Base-by-base conservation (phyloP, 495 filamentous ascomycete genomes). In the Chaetomium fimeti region DNA sequence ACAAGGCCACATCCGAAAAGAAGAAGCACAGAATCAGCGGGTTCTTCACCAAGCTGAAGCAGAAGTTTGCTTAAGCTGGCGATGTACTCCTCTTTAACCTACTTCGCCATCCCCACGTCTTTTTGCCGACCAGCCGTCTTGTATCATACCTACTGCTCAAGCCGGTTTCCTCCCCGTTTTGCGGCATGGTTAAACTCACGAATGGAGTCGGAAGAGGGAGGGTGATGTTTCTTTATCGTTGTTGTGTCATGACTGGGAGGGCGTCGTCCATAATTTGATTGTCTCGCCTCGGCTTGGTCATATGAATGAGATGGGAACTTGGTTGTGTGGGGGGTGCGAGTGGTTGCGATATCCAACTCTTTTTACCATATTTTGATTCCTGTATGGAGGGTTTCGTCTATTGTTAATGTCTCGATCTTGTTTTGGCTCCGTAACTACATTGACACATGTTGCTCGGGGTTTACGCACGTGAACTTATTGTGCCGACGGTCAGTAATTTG, bases 21-120 rank as follows among this genome's bases (percentile, higher is more conserved):
- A 85, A 83, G 82, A 88, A 83, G 80, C 80, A 83, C 74, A 83
- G 87, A 71, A 68, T 86, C 60, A 81, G 74, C 58, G 77, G 80
- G 66, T 76, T 89, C 63, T 82, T 88, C 61, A 79, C 77, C 66
- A 84, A 81, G 72, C 58, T 89, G 52, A 87, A 85, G 79, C 79
- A 80, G 57, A 87, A 81, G 76, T 69, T 87, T 32, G 65, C 71
- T 48, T 63, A 27, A 45, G 60, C 64, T 75, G 75, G 69, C 64
- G 72, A 43, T 18, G 8, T 5, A 15, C 16, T 28, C 22, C 5
- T 24, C 53, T 74, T 73, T 66, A 60, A 62, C 11, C 66, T 48
- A 54, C 32, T 32, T 57, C 54, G 32, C 36, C 42, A 16, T 40
- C 25, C n/a, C 40, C 40, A 11, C 36, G 12, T 45, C 25, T 66